Evolutionary conservation across 2,329 filamentous ascomycete genomes (phyloP).

Genomic region (Xylariaceae sp.): DNA sequence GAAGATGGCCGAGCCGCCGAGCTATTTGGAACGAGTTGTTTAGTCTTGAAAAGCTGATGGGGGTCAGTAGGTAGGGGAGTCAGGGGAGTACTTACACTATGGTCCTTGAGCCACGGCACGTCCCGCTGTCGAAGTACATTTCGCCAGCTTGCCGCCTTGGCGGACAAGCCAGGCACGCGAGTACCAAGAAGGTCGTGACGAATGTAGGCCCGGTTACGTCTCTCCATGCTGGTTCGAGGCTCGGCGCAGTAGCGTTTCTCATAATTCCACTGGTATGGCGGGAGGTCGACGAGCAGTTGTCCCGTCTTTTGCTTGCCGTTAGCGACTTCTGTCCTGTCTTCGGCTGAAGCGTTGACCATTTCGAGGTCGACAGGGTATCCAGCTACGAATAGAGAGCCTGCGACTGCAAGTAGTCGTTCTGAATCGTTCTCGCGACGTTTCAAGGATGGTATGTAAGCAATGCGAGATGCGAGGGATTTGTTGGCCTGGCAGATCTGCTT

Average conservation of each 20-base stretch:
- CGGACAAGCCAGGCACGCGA: constrained; percentile 15
- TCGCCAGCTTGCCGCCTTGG: constrained; percentile 20
- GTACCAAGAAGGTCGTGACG: constrained; percentile 29
- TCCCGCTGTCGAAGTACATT: constrained; percentile 21
- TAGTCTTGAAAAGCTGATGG: constrained; percentile 2
- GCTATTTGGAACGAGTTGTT: constrained; percentile 11
- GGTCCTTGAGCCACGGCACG: constrained; percentile 21
- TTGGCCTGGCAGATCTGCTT: constrained; percentile 33
- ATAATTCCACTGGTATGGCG: constrained; percentile 31
- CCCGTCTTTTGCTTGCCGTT: constrained; percentile 16
- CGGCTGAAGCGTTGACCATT: constrained; percentile 16
- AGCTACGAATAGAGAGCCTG: constrained; percentile 25
- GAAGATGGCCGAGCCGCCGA: constrained; percentile 19
- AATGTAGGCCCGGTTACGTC: constrained; percentile 20
- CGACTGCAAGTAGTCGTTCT: constrained; percentile 21
- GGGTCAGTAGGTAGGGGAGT: constrained; percentile 7
- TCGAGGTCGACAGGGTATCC: constrained; percentile 25
- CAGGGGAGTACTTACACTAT: constrained; percentile 12
- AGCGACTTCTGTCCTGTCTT: constrained; percentile 2
- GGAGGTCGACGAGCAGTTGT: constrained; percentile 27
- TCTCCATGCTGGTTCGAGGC: constrained; percentile 25
- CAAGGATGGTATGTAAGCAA: constrained; percentile 23
- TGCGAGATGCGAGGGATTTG: constrained; percentile 13
- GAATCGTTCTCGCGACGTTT: constrained; percentile 22
- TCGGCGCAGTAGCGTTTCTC: constrained; percentile 24